Conservation (phyloP, 805 yeast genomes). For the Naumovozyma castellii region DNA sequence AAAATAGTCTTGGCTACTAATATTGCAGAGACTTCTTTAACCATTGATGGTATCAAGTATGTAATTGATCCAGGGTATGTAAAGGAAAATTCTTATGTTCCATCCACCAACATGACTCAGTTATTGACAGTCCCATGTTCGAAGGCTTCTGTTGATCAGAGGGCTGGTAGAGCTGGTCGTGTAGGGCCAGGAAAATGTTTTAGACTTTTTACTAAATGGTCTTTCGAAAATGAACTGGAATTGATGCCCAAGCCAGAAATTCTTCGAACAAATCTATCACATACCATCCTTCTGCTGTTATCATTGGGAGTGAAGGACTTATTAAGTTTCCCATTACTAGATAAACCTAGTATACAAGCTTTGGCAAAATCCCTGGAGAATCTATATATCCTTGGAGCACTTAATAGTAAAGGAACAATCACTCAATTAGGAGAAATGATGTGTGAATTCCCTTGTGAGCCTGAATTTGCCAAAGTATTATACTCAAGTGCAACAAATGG, state of each 20-base stretch:
- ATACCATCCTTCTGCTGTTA: conserved; percentile 65
- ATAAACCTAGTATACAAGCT: conserved; percentile 70
- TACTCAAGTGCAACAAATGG: conserved; percentile 43
- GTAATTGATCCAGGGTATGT: conserved; percentile 95
- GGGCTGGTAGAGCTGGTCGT: conserved; percentile 98
- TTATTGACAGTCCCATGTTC: conserved; percentile 82
- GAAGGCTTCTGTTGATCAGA: conserved; percentile 89
- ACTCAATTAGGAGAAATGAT: conserved; percentile 72
- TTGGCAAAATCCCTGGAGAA: conserved; percentile 69
- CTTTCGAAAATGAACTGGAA: conserved; percentile 65
- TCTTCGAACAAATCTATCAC: conserved; percentile 68
- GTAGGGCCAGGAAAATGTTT: conserved; percentile 95
- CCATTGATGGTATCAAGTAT: conserved; percentile 90
- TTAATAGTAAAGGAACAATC: conserved; percentile 67
- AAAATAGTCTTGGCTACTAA: conserved; percentile 92
- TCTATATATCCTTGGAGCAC: conserved; percentile 79
- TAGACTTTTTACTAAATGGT: conserved; percentile 67
- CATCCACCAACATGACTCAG: conserved; percentile 81
- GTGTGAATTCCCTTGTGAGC: conserved; percentile 90
- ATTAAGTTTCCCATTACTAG: conserved; percentile 80
- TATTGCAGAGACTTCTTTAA: conserved; percentile 93
- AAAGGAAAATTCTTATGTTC: conserved; percentile 82
- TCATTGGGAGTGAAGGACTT: conserved; percentile 82
- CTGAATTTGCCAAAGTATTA: conserved; percentile 73
- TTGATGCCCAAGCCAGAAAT: conserved; percentile 85